Evolutionary conservation across 768 basidiomycete genomes (phyloP), one percentile per base, ranked within the genome.

Genomic region (Rhodotorula sphaerocarpa): DNA sequence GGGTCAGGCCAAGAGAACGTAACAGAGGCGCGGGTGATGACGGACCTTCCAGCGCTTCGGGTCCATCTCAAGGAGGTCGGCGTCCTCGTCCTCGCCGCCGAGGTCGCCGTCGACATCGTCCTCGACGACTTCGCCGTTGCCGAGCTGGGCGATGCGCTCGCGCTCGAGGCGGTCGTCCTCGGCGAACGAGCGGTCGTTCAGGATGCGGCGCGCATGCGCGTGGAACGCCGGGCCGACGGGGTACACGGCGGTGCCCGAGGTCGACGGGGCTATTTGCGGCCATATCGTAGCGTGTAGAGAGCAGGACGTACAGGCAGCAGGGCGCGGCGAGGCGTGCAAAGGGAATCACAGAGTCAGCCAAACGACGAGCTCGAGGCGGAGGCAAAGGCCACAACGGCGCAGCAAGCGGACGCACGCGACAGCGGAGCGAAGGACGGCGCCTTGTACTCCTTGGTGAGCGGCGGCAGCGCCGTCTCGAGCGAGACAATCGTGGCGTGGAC

Each of bases 31-130:
- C 41, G 48, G 46, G n/a, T n/a, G n/a, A n/a, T n/a, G 14, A 72
- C 78, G 45, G 66, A 87, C 88, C 82, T 97, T 99, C 93, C 95
- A 97, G 74, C 93, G 90, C 77, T 96, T 96, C 10, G 93, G 88
- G 78, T 99, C 93, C n/a, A 84, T 78, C 48, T 78, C 74, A 44
- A 90, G 75, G 51, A 90, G 70, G 28, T 84, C 84, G 5, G 80
- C 78, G 25, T 81, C 75, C 78, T 97, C 93, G 66, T 83, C 79
- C 77, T 97, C 95, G 61, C 90, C 87, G 3, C 91, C 92, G 10
- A 97, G 86, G 33, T 90, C 93, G 18, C 90, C 83, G 78, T 92
- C 91, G 71, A 88, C 87, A 65, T 86, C 87, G 56, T 79, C 79
- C 7, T 74, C 73, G 25, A 79, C 82, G 47, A 76, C 75, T 7